Evolutionary conservation across 306 rosid genomes (phyloP).

Genomic region (Malus fusca): DNA sequence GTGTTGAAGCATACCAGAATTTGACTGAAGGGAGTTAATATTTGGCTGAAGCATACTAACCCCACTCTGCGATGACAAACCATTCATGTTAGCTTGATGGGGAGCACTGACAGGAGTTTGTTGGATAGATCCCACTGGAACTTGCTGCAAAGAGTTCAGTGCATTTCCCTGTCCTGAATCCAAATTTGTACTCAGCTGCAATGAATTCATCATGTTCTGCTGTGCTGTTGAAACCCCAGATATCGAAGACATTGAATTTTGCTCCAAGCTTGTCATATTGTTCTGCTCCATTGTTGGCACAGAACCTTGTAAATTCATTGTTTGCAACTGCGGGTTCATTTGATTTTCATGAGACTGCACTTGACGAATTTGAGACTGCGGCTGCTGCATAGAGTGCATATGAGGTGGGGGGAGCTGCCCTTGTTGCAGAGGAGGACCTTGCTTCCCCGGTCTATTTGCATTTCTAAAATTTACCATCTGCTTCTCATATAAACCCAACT

Average conservation of each 20-base stretch:
- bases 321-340: constrained; percentile 52
- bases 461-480: constrained; percentile 31
- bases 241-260: constrained; percentile 37
- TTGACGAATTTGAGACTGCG: constrained; percentile 45
- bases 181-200: constrained; percentile 39
- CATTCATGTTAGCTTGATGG: constrained; percentile 48
- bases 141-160: constrained; percentile 55
- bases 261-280: constrained; percentile 44
- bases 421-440: constrained; percentile 29
- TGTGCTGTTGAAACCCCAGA: constrained; percentile 39
- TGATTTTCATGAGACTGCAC: constrained; percentile 54
- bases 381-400: constrained; percentile 50
- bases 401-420: constrained; percentile 54
- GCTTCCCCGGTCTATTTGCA: constrained; percentile 37
- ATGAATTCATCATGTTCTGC: constrained; percentile 44
- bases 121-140: constrained; percentile 53
- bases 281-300: constrained; percentile 40
- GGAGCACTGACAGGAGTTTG: constrained; percentile 55
- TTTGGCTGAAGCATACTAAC: constrained; percentile 53
- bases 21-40: constrained; percentile 47
- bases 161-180: constrained; percentile 59
- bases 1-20: constrained; percentile 57
- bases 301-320: constrained; percentile 46
- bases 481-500: too few relatives aligned
- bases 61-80: constrained; percentile 60